Evolutionary conservation across 257 asterid genomes (phyloP), one percentile per base, ranked within the genome.

Genomic region (Striga asiatica): DNA sequence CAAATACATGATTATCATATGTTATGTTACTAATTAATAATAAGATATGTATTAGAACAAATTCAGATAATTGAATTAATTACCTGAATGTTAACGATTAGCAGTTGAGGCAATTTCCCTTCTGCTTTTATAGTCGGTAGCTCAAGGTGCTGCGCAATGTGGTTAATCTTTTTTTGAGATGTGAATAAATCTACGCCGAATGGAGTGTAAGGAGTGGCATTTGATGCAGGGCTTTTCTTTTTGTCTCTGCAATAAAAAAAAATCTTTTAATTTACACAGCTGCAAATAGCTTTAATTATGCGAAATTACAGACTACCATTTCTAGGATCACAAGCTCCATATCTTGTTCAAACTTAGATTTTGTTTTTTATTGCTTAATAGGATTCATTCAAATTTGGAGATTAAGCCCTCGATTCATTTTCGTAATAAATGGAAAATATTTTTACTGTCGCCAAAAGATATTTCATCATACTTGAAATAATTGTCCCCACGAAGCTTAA

Each of bases 61-160:
- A n/a, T n/a, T 17, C 24, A 1, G 27, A 3, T 1, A 12, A 18
- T 2, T 43, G 17, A 56, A 6, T 43, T 43, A 49, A 3, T 48
- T 55, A 80, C 99, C 95, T 92, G 99, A 78, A 92, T 79, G 75
- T 92, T 92, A 29, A 92, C 94, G 48, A 92, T 79, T 52, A 92
- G 83, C 46, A 92, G 70, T 18, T 79, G 55, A 17, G 97, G 97
- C 60, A 76, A 61, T 56, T 77, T 72, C 61, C 79, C 84, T 8
- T 78, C 72, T 35, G 82, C 74, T 66, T 79, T 81, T 4, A 78
- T 42, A 38, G 81, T 61, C 66, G 99, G 99, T 48, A 88, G 81
- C 63, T 88, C 94, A 31, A 92, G 77, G 69, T 85, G 93, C 59
- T 88, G 89, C 17, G 99, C 97, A 51, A 92, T 88, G 78, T 92